Conservation (phyloP, 2,329 filamentous ascomycete genomes). For the Grosmannia serpens region DNA sequence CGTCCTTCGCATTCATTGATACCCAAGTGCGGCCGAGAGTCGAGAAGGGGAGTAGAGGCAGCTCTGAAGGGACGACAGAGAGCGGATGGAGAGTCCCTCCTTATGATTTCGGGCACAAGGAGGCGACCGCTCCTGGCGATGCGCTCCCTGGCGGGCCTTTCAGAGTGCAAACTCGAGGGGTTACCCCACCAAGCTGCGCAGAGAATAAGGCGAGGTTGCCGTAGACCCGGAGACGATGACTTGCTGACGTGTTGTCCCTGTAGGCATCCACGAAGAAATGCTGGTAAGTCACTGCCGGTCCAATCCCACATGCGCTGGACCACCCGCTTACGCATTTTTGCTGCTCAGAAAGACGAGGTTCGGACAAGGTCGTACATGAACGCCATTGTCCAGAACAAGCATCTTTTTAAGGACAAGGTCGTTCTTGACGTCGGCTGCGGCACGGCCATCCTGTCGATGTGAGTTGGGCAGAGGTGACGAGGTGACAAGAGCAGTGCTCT, state of each 20-base stretch:
- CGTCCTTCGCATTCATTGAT: not conserved
- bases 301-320: conserved; percentile 6
- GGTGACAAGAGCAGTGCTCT: too few relatives aligned
- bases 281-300: conserved; percentile 49
- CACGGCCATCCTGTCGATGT: conserved; percentile 98
- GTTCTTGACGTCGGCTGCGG: conserved; percentile 97
- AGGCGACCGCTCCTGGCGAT: not conserved
- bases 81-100: not conserved
- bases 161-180: not conserved
- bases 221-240: not conserved
- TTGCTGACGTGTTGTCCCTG: conserved; percentile 12
- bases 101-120: not conserved
- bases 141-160: conserved; percentile 8
- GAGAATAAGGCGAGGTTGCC: not conserved
- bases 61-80: conserved; percentile 5
- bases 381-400: conserved; percentile 92
- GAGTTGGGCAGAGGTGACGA: conserved; percentile 23
- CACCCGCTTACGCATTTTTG: not conserved
- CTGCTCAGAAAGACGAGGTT: conserved; percentile 83
- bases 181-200: not conserved
- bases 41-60: conserved; percentile 13
- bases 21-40: not conserved
- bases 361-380: conserved; percentile 95
- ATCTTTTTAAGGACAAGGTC: conserved; percentile 81
- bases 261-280: conserved; percentile 97